phyloP scores from a whole-genome alignment of 257 asterid genomes.

The Rehmannia glutinosa region DNA sequence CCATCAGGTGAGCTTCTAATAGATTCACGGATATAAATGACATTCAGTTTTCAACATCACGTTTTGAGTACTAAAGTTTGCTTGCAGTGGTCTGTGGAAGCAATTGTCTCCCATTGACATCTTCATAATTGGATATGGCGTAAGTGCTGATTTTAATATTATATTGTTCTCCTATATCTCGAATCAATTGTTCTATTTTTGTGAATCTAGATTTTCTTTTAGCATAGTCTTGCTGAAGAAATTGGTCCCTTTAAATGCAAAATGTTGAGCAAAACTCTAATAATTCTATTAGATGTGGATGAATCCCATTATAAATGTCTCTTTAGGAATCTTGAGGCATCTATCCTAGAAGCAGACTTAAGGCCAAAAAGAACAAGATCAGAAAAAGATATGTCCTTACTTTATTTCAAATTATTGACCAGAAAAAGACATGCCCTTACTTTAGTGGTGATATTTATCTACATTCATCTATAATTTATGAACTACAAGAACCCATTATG shows the following conservation, averaged over 20 bases:
- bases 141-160: conserved; percentile 36
- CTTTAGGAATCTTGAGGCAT: neutral
- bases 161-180: conserved; percentile 5
- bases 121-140: conserved; percentile 94
- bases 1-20: conserved; percentile 60
- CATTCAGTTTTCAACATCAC: conserved; percentile 5
- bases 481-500: conserved; percentile 1
- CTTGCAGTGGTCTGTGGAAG: conserved; percentile 80
- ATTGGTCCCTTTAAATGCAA: neutral
- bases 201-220: conserved; percentile 12
- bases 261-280: neutral
- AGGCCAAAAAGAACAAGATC: neutral
- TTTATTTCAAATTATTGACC: neutral
- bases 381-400: conserved; percentile 7
- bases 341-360: conserved; percentile 7
- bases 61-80: conserved; percentile 20
- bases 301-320: neutral
- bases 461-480: neutral
- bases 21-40: conserved; percentile 10
- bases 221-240: neutral
- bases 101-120: conserved; percentile 80
- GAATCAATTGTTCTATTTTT: conserved; percentile 7
- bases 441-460: neutral
- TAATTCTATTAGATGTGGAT: neutral
- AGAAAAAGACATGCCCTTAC: neutral